Evolutionary conservation across 306 rosid species (phyloP).

Genomic region (Acmispon strigosus): DNA sequence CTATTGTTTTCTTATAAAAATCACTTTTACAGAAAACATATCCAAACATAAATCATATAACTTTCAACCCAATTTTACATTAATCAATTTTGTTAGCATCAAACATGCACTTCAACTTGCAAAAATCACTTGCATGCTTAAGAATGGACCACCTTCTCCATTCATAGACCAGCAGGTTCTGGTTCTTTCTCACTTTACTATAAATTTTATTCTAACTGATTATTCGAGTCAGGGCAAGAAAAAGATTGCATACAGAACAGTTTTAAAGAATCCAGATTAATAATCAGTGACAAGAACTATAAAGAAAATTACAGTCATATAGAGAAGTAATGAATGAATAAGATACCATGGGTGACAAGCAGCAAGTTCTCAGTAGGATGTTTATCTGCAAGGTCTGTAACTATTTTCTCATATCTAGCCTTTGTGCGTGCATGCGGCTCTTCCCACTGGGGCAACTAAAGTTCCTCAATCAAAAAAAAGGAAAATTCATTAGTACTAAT

Average conservation of each 20-base stretch:
- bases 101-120: background rate
- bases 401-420: constrained; percentile 48
- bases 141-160: background rate
- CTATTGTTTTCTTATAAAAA: no score
- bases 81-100: no score
- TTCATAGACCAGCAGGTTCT: background rate
- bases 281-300: no score
- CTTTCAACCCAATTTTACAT: no score
- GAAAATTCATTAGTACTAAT: background rate
- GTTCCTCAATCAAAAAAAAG: constrained; percentile 14
- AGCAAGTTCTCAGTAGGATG: constrained; percentile 67
- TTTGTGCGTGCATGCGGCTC: constrained; percentile 40
- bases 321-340: background rate
- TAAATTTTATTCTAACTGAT: background rate
- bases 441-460: constrained; percentile 69
- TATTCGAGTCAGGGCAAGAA: background rate
- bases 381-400: constrained; percentile 73
- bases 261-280: background rate
- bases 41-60: no score
- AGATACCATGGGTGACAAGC: constrained; percentile 84
- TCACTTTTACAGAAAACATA: no score
- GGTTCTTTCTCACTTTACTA: background rate
- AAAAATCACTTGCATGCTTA: background rate
- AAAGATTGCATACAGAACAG: background rate
- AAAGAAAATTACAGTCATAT: background rate